Percentiles rank a stretch among this genome's conserved stretches.
phyloP scores from a whole-genome alignment of 768 basidiomycete genomes.

The Xerocomellus amylosporus region DNA sequence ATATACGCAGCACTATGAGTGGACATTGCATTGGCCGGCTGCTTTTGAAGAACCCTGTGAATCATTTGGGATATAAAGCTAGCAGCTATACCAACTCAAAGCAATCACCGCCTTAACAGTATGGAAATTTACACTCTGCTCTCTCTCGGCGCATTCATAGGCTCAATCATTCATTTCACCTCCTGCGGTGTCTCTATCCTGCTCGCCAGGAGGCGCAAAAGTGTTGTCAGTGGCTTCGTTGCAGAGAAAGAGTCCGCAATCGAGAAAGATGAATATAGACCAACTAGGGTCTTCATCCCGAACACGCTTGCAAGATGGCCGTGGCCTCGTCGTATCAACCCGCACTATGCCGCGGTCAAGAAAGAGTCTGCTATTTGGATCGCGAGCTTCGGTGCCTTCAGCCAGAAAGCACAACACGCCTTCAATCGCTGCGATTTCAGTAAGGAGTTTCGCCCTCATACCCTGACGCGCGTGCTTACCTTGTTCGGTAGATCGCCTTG shows the following conservation, averaged over 20 bases:
- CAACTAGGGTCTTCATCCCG: constrained; percentile 13
- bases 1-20: no score
- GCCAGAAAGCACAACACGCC: constrained; percentile 12
- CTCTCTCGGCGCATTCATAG: not conserved
- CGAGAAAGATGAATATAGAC: not conserved
- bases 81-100: not conserved
- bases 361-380: constrained; percentile 12
- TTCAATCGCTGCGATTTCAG: constrained; percentile 13
- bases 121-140: constrained; percentile 10
- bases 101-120: not conserved
- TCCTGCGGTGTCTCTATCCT: not conserved
- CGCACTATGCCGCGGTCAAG: constrained; percentile 5
- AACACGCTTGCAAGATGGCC: constrained; percentile 19
- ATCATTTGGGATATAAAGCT: not conserved
- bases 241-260: not conserved
- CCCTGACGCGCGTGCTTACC: not conserved
- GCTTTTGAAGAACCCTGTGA: not conserved
- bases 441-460: not conserved
- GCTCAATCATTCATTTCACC: not conserved
- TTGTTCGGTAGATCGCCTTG: constrained; percentile 5
- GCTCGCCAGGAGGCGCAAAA: not conserved
- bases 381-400: constrained; percentile 7
- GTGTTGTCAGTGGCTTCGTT: not conserved
- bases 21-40: not conserved
- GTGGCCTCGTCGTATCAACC: constrained; percentile 14